A percentile compares a stretch with the other conserved stretches of the same genome.
Evolutionary conservation across 208 protist species (phyloP).

Genomic region (Jaenimonas drosophilae): DNA sequence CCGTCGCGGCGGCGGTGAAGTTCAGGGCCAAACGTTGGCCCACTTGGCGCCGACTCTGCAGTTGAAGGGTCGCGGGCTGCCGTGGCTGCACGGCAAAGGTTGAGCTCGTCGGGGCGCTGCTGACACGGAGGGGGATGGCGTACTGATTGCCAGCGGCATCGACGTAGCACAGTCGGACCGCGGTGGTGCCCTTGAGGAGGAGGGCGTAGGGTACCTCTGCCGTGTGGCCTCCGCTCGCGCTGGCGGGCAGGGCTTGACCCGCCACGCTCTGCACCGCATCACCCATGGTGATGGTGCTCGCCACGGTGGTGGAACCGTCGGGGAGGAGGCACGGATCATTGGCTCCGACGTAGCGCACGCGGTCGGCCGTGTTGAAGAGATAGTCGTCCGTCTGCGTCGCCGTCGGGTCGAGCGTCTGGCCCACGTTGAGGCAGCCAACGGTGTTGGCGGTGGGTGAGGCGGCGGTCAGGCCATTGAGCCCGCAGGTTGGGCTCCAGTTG

Average conservation of each 20-base stretch:
- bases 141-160: conserved; percentile 73
- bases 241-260: conserved; percentile 21
- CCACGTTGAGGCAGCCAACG: conserved; percentile 49
- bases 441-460: conserved; percentile 30
- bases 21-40: conserved; percentile 63
- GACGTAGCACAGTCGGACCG: conserved; percentile 71
- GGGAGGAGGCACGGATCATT: conserved; percentile 36
- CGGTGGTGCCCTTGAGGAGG: conserved; percentile 33
- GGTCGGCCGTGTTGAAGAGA: conserved; percentile 18
- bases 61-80: conserved; percentile 21
- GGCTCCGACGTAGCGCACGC: conserved; percentile 42
- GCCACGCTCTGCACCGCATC: conserved; percentile 26
- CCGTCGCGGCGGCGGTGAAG: conserved; percentile 17
- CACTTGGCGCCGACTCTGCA: conserved; percentile 20
- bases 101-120: conserved; percentile 12
- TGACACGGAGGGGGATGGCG: conserved; percentile 48
- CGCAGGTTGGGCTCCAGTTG: conserved; percentile 83
- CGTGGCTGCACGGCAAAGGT: conserved; percentile 23
- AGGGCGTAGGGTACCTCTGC: conserved; percentile 38
- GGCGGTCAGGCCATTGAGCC: conserved; percentile 15
- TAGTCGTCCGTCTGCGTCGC: conserved; percentile 11
- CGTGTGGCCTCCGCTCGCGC: neutral
- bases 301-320: conserved; percentile 11
- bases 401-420: conserved; percentile 43
- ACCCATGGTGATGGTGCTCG: conserved; percentile 29